Base-by-base conservation (phyloP, 768 basidiomycete genomes). In the Epithele typhae region DNA sequence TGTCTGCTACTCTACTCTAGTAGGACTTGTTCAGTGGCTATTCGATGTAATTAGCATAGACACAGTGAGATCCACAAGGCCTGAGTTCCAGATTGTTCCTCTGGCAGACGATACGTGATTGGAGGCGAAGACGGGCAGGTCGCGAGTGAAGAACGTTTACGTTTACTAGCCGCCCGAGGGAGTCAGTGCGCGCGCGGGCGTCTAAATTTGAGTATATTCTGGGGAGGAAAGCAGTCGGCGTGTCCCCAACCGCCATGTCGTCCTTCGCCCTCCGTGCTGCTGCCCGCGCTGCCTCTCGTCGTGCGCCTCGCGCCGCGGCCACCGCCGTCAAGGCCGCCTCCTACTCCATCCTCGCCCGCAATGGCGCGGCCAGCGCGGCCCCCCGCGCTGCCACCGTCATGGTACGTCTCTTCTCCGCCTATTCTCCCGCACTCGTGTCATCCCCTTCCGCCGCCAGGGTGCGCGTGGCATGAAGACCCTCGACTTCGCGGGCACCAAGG, bases 401-500 rank as follows among this genome's bases (percentile, higher is more conserved):
- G 64, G 68, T 69, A 52, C 59, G 68, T 60, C 33, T 38, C 30
- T 36, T 19, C 12, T 8, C 10, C n/a, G 9, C 19, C 23, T 30
- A 8, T 32, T 1, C 11, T 17, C 8, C 33, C 15, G 35, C 30
- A 7, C 18, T 36, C 15, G 12, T 36, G 8, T 7, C 35, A 36
- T 40, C 18, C 41, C 22, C 18, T 19, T 41, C 48, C 34, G 23
- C 15, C 11, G 37, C 19, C 19, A 84, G 77, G 72, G 76, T 32
- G 67, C 68, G 53, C 90, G 93, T 60, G 92, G 93, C 48, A 62
- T 96, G 58, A 95, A 97, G 75, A 93, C 92, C 42, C 87, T 97
- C 60, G 87, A 95, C 76, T 96, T 97, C 71, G 93, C 94, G 44
- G 94, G 93, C 59, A 84, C 86, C 49, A 79, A 92, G 64, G 93